phyloP scores from a whole-genome alignment of 2,329 filamentous ascomycete genomes.

The Eurotiales sp. region DNA sequence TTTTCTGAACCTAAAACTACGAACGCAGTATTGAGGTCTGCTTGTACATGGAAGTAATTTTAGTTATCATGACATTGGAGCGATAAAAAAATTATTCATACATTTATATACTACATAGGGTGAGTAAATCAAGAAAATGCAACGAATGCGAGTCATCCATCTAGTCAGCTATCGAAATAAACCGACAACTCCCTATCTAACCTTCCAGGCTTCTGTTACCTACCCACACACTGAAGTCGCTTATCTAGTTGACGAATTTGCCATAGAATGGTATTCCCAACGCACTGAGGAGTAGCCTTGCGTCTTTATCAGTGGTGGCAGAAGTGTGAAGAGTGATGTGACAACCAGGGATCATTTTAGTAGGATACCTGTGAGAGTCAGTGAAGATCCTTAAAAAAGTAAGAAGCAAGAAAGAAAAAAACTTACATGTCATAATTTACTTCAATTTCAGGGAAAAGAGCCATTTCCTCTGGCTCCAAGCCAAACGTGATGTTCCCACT shows the following conservation, averaged over 20 bases:
- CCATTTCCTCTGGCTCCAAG: constrained; percentile 68
- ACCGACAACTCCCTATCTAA: neutral
- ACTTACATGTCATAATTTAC: constrained; percentile 87
- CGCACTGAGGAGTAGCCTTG: constrained; percentile 67
- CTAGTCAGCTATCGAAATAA: neutral
- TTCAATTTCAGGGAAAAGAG: constrained; percentile 89
- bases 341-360: constrained; percentile 78
- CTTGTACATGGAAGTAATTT: too few relatives aligned
- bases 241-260: constrained; percentile 56
- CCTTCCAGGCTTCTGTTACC: neutral
- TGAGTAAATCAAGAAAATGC: constrained; percentile 1
- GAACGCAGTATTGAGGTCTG: too few relatives aligned
- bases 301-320: constrained; percentile 80
- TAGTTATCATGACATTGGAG: too few relatives aligned
- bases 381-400: neutral
- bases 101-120: constrained; percentile 11
- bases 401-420: constrained; percentile 2
- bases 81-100: constrained; percentile 9
- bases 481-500: constrained; percentile 86
- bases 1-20: neutral
- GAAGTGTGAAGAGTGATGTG: constrained; percentile 81
- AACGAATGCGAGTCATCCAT: neutral
- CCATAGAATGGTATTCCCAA: constrained; percentile 80
- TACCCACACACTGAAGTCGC: too few relatives aligned
- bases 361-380: constrained; percentile 50